These are phyloP conservation scores for Dendryphion nanum DNA, from an alignment of 2,329 filamentous ascomycete species.

Conservation along the genomic window DNA sequence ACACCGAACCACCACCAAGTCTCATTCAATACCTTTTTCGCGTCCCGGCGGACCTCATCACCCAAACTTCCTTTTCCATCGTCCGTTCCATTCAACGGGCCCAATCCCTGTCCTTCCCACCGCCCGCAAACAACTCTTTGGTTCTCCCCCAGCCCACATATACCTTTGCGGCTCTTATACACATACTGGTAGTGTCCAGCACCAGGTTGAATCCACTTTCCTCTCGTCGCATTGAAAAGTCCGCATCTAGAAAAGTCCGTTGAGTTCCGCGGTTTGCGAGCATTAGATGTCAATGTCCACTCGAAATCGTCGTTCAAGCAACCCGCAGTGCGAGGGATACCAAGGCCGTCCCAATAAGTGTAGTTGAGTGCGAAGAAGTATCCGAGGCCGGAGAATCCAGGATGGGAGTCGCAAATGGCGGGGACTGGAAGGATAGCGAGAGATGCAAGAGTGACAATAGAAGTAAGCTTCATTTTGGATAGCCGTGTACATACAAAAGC, in stretches of 20 bases:
- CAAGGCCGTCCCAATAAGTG: not conserved
- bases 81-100: conserved; percentile 2
- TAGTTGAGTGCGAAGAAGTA: conserved; percentile 1
- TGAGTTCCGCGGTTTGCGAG: no score
- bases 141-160: conserved; percentile 1
- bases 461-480: not conserved
- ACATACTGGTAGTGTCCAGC: conserved; percentile 1
- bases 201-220: no score
- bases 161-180: not conserved
- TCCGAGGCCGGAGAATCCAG: conserved; percentile 1
- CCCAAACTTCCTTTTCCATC: conserved; percentile 1
- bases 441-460: not conserved
- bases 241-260: no score
- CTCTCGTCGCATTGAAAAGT: not conserved
- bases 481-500: not conserved
- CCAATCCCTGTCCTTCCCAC: not conserved
- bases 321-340: not conserved
- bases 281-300: conserved; percentile 1
- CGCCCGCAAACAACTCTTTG: not conserved
- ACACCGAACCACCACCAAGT: conserved; percentile 1
- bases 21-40: conserved; percentile 1
- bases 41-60: not conserved
- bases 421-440: not conserved
- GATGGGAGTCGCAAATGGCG: not conserved
- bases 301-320: conserved; percentile 2